Conservation (phyloP, 768 basidiomycete genomes). For the Terana coerulea region DNA sequence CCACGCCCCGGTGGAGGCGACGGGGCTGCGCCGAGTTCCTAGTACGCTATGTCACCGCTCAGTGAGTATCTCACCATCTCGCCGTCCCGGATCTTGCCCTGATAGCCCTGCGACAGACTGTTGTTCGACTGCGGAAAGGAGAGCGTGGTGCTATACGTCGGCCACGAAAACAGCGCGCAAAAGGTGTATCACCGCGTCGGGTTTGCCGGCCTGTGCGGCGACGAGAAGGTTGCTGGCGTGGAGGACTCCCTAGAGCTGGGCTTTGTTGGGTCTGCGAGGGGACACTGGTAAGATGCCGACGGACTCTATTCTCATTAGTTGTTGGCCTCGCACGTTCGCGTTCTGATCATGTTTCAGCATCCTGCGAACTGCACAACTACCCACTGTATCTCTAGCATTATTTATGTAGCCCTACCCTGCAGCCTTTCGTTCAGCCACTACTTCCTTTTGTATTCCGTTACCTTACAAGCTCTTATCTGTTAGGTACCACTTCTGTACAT, state of each 20-base stretch:
- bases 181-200: slow-evolving; percentile 53
- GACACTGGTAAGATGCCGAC: slow-evolving; percentile 44
- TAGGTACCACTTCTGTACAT: neutral
- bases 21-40: slow-evolving; percentile 48
- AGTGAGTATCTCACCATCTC: slow-evolving; percentile 28
- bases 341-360: neutral
- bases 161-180: slow-evolving; percentile 45
- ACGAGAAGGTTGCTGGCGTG: slow-evolving; percentile 34
- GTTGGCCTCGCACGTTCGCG: neutral
- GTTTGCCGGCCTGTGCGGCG: slow-evolving; percentile 42
- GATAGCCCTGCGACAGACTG: slow-evolving; percentile 30
- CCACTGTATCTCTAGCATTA: slow-evolving; percentile 20
- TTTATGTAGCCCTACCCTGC: slow-evolving; percentile 8
- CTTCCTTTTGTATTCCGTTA: neutral
- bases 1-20: slow-evolving; percentile 40
- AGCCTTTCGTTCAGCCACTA: neutral
- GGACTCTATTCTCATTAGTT: slow-evolving; percentile 1
- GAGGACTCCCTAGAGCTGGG: slow-evolving; percentile 54
- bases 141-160: slow-evolving; percentile 52
- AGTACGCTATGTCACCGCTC: slow-evolving; percentile 43
- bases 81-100: slow-evolving; percentile 7
- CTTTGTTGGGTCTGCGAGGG: slow-evolving; percentile 41
- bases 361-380: neutral
- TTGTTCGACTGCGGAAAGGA: slow-evolving; percentile 41
- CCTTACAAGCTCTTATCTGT: neutral